Evolutionary conservation across 192 early-diverging fungal species (phyloP).

Genomic region (Phycomyces blakesleeanus): DNA sequence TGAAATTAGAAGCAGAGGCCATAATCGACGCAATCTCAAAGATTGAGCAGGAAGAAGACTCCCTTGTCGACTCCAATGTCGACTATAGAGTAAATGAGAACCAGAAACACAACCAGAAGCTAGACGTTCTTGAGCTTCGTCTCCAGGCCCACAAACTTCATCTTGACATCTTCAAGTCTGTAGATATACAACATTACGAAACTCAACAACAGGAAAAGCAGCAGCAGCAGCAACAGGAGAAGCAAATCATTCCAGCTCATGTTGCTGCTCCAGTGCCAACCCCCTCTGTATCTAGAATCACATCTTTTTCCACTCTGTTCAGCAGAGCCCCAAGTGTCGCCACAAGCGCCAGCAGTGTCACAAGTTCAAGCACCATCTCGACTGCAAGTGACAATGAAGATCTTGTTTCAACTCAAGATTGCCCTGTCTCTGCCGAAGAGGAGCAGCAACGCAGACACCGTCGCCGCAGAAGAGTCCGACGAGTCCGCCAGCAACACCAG

Average conservation of each 20-base stretch:
- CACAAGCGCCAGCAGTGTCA: not conserved
- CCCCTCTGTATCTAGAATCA: conserved; percentile 13
- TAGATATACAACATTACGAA: too few relatives aligned
- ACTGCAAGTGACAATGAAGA: not conserved
- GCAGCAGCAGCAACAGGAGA: too few relatives aligned
- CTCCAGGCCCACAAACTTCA: conserved; percentile 4
- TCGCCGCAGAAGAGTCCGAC: conserved; percentile 16
- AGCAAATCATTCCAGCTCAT: not conserved
- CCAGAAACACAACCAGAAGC: conserved; percentile 10
- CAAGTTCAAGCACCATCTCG: not conserved
- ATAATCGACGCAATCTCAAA: conserved; percentile 3
- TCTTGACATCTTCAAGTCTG: not conserved
- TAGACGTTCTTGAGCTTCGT: conserved; percentile 23
- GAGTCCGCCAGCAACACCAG: conserved; percentile 2
- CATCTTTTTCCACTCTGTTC: conserved; percentile 24
- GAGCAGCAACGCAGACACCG: conserved; percentile 3
- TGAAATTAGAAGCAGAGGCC: conserved; percentile 8
- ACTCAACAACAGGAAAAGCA: too few relatives aligned
- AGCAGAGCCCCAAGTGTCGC: not conserved
- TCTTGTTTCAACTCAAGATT: not conserved
- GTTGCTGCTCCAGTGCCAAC: not conserved
- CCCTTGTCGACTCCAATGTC: not conserved
- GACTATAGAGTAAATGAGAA: not conserved
- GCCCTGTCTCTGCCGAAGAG: not conserved
- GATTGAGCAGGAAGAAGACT: conserved; percentile 2